Evolutionary conservation across 306 rosid genomes (phyloP), one percentile per base, ranked within the genome.

Genomic region (Quercus alba): DNA sequence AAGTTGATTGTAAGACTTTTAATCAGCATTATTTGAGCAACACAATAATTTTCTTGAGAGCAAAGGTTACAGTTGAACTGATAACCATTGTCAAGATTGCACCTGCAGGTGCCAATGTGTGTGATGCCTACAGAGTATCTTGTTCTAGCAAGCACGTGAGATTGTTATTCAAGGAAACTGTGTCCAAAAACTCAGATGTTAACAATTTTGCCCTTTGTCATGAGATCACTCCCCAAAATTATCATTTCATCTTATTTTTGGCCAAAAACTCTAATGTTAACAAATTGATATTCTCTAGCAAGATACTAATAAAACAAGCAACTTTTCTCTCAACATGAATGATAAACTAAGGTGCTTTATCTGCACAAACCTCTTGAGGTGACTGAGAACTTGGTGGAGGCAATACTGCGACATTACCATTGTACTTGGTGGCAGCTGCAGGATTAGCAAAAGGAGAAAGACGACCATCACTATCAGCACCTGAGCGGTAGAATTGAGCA

Each of bases 401-500:
- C 88, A 95, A 79, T 74, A 85, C 89, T 1, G 93, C 76, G 69
- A 89, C 90, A 89, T 84, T 93, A 73, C 93, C 92, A 73, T 87
- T 91, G 88, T 91, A 90, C 89, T 91, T 91, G 63, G 94, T 55
- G 44, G 89, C 84, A 76, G 89, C 89, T 75, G 90, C 97, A 33
- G 88, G 76, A 85, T 97, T 82, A 70, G 90, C 86, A 84, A 94
- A 91, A 20, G 99, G 97, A 75, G 99, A 93, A 82, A 90, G 87
- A 56, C 91, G 93, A 49, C 96, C 98, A 74, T 91, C 99, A 82
- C 78, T 81, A 83, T 91, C 99, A 77, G 89, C 88, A 67, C 93
- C 96, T 13, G 98, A 75, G 78, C 92, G 90, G 84, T 93, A 95
- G 87, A 84, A 91, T 81, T 93, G 99, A 78, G 92, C 94, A 84